phyloP scores from a whole-genome alignment of 1,284 basidiomycete species.

The Sporisorium scitamineum region DNA sequence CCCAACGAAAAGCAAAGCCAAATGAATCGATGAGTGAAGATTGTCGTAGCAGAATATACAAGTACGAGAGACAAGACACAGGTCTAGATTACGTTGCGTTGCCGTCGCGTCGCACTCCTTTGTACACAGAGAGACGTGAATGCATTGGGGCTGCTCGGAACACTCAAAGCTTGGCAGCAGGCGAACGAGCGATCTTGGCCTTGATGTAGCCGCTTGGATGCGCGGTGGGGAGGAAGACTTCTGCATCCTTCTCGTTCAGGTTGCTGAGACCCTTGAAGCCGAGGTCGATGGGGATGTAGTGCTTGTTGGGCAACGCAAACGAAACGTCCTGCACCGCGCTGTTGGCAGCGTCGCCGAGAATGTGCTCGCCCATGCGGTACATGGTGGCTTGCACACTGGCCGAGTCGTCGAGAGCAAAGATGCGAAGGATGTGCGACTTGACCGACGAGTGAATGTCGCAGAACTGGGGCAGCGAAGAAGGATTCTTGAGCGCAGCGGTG shows the following conservation, averaged over 20 bases:
- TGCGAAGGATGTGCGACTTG: constrained; percentile 79
- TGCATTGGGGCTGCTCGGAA: background rate
- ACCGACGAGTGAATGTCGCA: constrained; percentile 73
- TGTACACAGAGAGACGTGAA: background rate
- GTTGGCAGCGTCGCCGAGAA: constrained; percentile 73
- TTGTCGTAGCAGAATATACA: background rate
- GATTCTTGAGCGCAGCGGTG: constrained; percentile 64
- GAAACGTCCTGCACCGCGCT: constrained; percentile 75
- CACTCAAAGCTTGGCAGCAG: constrained; percentile 47
- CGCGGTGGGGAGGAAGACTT: constrained; percentile 61
- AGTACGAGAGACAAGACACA: constrained; percentile 1
- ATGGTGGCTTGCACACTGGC: constrained; percentile 93
- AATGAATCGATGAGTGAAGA: background rate
- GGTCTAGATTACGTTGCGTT: background rate
- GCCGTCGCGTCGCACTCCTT: background rate
- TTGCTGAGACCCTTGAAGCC: constrained; percentile 59
- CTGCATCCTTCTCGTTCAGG: constrained; percentile 59
- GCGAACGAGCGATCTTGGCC: constrained; percentile 52
- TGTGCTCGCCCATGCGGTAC: constrained; percentile 85
- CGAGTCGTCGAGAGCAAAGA: constrained; percentile 88
- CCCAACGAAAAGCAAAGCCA: background rate
- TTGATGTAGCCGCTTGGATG: constrained; percentile 64
- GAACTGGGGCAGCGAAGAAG: constrained; percentile 61
- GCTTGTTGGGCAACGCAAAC: constrained; percentile 86
- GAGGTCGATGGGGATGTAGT: constrained; percentile 65